Percentiles rank a stretch among this genome's conserved stretches.
phyloP scores from a whole-genome alignment of 148 eudicot genomes.

The Arbutus unedo region DNA sequence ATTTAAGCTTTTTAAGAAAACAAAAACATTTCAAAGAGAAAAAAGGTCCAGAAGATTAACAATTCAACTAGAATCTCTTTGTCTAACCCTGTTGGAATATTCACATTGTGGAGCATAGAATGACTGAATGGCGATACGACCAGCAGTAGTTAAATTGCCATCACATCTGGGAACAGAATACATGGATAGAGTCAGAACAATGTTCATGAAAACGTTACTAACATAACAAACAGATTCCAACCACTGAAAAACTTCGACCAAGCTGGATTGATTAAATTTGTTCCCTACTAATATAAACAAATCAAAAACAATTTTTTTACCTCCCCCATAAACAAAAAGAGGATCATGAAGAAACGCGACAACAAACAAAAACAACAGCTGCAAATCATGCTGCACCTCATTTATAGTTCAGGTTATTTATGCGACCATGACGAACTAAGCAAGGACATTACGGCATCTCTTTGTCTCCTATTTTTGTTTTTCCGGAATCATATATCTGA shows the following conservation, averaged over 20 bases:
- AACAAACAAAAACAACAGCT: neutral
- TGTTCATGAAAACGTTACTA: neutral
- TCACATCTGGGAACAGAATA: slow-evolving; percentile 36
- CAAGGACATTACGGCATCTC: no score
- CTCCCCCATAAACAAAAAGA: neutral
- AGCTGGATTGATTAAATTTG: neutral
- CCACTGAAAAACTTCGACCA: neutral
- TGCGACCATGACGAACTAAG: no score
- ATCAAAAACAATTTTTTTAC: neutral
- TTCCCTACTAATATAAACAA: neutral
- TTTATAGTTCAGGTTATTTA: neutral
- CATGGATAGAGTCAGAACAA: slow-evolving; percentile 2
- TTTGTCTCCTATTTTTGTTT: no score
- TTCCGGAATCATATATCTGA: no score
- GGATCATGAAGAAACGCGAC: neutral
- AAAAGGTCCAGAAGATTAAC: neutral
- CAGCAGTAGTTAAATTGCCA: slow-evolving; percentile 42
- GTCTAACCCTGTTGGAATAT: slow-evolving; percentile 59
- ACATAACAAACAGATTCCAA: slow-evolving; percentile 7
- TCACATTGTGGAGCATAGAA: slow-evolving; percentile 91
- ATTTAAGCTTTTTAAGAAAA: neutral
- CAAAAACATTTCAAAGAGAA: neutral
- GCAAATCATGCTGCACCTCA: neutral
- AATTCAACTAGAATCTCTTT: neutral
- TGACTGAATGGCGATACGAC: slow-evolving; percentile 88